A percentile compares a stretch with the other conserved stretches of the same genome.
phyloP scores from a whole-genome alignment of 208 protist genomes.

The Phytomonas sp. region DNA sequence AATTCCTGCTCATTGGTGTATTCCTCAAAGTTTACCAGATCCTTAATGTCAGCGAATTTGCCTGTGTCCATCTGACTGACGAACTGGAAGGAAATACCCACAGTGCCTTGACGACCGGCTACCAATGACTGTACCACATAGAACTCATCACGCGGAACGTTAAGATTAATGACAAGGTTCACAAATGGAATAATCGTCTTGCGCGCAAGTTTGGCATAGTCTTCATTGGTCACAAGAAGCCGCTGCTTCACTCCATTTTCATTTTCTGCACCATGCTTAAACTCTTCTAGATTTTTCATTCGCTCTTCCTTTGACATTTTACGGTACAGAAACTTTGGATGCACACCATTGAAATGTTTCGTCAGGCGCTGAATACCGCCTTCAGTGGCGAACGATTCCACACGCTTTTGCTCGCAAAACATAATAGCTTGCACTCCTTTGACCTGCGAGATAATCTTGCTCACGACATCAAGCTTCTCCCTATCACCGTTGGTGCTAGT shows the following conservation, averaged over 20 bases:
- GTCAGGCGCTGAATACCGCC: slow-evolving; percentile 32
- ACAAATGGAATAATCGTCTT: slow-evolving; percentile 86
- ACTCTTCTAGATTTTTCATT: slow-evolving; percentile 59
- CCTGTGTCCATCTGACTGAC: slow-evolving; percentile 20
- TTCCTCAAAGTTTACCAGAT: slow-evolving; percentile 56
- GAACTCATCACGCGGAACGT: slow-evolving; percentile 76
- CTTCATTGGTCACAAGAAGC: slow-evolving; percentile 84
- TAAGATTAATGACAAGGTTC: slow-evolving; percentile 87
- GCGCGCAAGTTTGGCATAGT: slow-evolving; percentile 87
- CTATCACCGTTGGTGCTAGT: slow-evolving; percentile 52
- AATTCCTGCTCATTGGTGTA: slow-evolving; percentile 65
- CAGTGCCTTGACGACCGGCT: slow-evolving; percentile 65
- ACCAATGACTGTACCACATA: slow-evolving; percentile 82
- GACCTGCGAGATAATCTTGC: slow-evolving; percentile 77
- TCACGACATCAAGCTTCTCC: slow-evolving; percentile 74
- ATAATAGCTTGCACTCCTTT: slow-evolving; percentile 84
- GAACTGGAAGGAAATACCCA: slow-evolving; percentile 76
- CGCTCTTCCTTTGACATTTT: slow-evolving; percentile 67
- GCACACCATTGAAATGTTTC: slow-evolving; percentile 71
- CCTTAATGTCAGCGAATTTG: slow-evolving; percentile 37
- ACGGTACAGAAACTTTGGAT: slow-evolving; percentile 75
- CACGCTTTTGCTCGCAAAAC: slow-evolving; percentile 82
- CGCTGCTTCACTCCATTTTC: slow-evolving; percentile 75
- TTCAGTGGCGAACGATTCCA: slow-evolving; percentile 63
- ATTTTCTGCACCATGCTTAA: slow-evolving; percentile 80